A percentile compares a stretch with the other conserved stretches of the same genome.
Evolutionary conservation across 2,329 filamentous ascomycete genomes (phyloP).

Genomic region (Calonectria ilicicola): DNA sequence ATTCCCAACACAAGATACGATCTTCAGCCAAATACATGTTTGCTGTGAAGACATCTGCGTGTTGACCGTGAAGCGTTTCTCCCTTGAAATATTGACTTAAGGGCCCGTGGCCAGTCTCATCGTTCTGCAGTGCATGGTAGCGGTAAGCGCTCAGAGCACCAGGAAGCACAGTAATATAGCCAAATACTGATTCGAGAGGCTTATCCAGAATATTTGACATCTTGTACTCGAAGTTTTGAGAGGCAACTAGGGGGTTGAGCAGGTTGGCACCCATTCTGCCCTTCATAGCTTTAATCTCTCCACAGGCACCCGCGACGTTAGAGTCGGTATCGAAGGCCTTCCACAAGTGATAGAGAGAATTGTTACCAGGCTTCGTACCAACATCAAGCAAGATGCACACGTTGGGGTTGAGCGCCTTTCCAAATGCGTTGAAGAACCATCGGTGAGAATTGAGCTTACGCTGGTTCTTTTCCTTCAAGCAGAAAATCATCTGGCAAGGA

Average conservation of each 20-base stretch:
- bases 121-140: slow-evolving; percentile 96
- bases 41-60: slow-evolving; percentile 96
- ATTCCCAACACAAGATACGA: slow-evolving; percentile 91
- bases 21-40: slow-evolving; percentile 96
- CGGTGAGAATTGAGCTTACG: slow-evolving; percentile 98
- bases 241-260: slow-evolving; percentile 93
- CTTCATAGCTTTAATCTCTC: slow-evolving; percentile 98
- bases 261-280: slow-evolving; percentile 85
- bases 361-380: slow-evolving; percentile 89
- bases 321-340: slow-evolving; percentile 99
- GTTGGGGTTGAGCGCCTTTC: slow-evolving; percentile 90
- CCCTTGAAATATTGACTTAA: slow-evolving; percentile 99
- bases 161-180: slow-evolving; percentile 96
- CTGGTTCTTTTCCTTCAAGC: slow-evolving; percentile 95
- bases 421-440: slow-evolving; percentile 99
- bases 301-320: slow-evolving; percentile 95
- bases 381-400: slow-evolving; percentile 98
- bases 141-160: slow-evolving; percentile 96
- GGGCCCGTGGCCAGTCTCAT: slow-evolving; percentile 93
- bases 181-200: slow-evolving; percentile 95
- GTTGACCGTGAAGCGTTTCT: slow-evolving; percentile 94
- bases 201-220: slow-evolving; percentile 99
- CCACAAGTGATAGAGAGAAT: slow-evolving; percentile 97
- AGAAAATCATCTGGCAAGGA: slow-evolving; percentile 98
- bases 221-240: slow-evolving; percentile 99